A percentile compares a stretch with the other conserved stretches of the same genome.
Conservation (phyloP, 164 flowering plant species). For the Sextonia rubra region DNA sequence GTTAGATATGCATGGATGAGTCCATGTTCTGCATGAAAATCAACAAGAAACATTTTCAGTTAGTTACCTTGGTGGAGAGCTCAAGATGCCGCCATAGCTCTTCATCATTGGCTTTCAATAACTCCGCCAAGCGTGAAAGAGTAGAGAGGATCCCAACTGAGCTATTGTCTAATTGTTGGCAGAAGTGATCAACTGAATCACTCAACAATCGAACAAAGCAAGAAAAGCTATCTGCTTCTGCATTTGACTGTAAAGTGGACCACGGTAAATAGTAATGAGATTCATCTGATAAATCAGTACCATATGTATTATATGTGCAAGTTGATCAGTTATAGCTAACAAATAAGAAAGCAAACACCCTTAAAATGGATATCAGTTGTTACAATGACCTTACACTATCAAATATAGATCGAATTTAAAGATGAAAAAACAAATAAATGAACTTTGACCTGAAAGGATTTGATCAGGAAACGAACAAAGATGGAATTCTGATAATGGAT, state of each 20-base stretch:
- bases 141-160: slow-evolving; percentile 61
- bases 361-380: no score
- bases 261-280: not conserved
- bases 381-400: no score
- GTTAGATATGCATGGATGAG: not conserved
- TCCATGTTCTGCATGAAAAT: not conserved
- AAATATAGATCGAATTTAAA: no score
- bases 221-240: slow-evolving; percentile 74
- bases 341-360: no score
- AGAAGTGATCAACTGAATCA: slow-evolving; percentile 74
- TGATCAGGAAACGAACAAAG: no score
- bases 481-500: no score
- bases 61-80: slow-evolving; percentile 41
- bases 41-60: not conserved
- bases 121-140: slow-evolving; percentile 48
- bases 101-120: slow-evolving; percentile 55
- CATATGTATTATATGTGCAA: not conserved
- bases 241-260: slow-evolving; percentile 44
- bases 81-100: slow-evolving; percentile 70
- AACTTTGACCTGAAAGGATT: no score
- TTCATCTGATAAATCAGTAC: not conserved
- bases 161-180: slow-evolving; percentile 63
- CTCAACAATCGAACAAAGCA: slow-evolving; percentile 69
- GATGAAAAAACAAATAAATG: no score
- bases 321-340: no score